Evolutionary conservation across 2,329 filamentous ascomycete species (phyloP).

Genomic region (Immersiporthe knoxdaviesiana): DNA sequence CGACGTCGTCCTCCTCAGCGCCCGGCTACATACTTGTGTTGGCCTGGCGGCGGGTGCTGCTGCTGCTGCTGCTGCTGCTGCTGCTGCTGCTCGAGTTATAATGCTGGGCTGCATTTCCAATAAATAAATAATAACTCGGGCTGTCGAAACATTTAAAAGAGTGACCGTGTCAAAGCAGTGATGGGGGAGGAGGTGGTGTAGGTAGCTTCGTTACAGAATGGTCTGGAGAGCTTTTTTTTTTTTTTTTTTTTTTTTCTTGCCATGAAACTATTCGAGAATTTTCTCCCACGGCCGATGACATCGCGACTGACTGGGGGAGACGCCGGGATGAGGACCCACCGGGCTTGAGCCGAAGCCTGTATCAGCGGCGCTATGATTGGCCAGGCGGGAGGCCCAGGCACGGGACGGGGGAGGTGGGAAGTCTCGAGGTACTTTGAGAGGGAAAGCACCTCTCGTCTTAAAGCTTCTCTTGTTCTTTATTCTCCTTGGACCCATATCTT

Average conservation of each 20-base stretch:
- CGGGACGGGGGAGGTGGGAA: neutral
- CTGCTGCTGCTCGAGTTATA: slow-evolving; percentile 40
- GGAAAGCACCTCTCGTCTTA: neutral
- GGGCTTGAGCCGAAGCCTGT: neutral
- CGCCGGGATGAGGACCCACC: neutral
- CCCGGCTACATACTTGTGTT: slow-evolving; percentile 38
- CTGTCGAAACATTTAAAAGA: slow-evolving; percentile 21
- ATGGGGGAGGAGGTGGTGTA: neutral
- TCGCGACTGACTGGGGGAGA: slow-evolving; percentile 17
- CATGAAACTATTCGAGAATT: slow-evolving; percentile 18
- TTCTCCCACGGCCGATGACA: slow-evolving; percentile 22
- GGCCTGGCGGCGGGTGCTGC: slow-evolving; percentile 36
- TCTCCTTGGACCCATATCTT: neutral
- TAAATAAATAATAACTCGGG: neutral
- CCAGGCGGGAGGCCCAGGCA: neutral
- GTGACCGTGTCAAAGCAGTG: neutral
- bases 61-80: slow-evolving; percentile 37
- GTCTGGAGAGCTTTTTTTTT: slow-evolving; percentile 18
- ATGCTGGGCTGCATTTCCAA: slow-evolving; percentile 40
- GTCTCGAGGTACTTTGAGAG: neutral
- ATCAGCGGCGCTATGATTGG: slow-evolving; percentile 4
- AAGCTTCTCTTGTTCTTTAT: neutral
- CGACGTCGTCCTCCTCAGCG: slow-evolving; percentile 31
- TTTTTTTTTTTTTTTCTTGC: neutral
- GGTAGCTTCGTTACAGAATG: slow-evolving; percentile 3